phyloP scores from a whole-genome alignment of 1,139 yeast genomes.

The Yamadazyma jaroonii region DNA sequence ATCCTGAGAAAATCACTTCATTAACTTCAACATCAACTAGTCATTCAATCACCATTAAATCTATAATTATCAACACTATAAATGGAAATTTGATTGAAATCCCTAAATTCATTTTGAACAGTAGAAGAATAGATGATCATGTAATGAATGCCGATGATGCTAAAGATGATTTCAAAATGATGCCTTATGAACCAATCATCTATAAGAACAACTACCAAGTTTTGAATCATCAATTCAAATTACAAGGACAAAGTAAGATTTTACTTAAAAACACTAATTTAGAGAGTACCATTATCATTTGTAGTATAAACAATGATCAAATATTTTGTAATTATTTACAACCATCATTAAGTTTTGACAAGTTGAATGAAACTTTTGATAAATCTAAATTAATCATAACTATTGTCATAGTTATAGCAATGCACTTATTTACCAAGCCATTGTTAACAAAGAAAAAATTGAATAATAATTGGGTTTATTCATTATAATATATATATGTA shows the following conservation, averaged over 20 bases:
- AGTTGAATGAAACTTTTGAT: slow-evolving; percentile 65
- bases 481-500: background rate
- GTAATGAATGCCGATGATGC: slow-evolving; percentile 54
- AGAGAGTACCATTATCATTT: slow-evolving; percentile 78
- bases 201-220: slow-evolving; percentile 43
- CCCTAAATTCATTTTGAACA: slow-evolving; percentile 64
- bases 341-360: slow-evolving; percentile 85
- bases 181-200: slow-evolving; percentile 67
- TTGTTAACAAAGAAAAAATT: slow-evolving; percentile 52
- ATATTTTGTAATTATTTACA: slow-evolving; percentile 73
- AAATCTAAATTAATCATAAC: slow-evolving; percentile 63
- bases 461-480: slow-evolving; percentile 32
- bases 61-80: slow-evolving; percentile 56
- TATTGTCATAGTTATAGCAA: slow-evolving; percentile 48
- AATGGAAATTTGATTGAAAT: slow-evolving; percentile 66
- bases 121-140: slow-evolving; percentile 58
- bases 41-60: slow-evolving; percentile 72
- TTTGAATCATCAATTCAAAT: slow-evolving; percentile 34
- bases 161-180: slow-evolving; percentile 55
- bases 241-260: slow-evolving; percentile 32
- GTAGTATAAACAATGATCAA: slow-evolving; percentile 61
- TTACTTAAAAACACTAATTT: slow-evolving; percentile 64
- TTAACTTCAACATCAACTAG: slow-evolving; percentile 62
- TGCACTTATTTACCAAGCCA: slow-evolving; percentile 51
- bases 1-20: slow-evolving; percentile 53